These are phyloP conservation scores for Suillus hirtellus DNA, from an alignment of 768 basidiomycete species.

Conservation along the genomic window DNA sequence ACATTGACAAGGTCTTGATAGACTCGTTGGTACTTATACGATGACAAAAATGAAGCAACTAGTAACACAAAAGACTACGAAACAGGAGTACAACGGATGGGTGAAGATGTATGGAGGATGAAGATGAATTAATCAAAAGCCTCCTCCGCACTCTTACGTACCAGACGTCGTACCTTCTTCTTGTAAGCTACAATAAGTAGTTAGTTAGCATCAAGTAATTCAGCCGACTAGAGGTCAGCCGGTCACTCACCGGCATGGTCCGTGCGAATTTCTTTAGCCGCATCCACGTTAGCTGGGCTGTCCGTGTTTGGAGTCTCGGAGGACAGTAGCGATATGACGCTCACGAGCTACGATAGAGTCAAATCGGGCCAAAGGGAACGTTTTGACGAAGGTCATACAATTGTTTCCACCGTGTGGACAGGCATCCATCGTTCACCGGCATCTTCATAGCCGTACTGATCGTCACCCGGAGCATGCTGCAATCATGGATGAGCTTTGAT, in stretches of 20 bases:
- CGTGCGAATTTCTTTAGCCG: slow-evolving; percentile 82
- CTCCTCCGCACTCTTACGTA: slow-evolving; percentile 86
- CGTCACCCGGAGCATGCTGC: slow-evolving; percentile 93
- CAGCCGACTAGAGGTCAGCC: not conserved
- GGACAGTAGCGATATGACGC: slow-evolving; percentile 93
- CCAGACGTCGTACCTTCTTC: slow-evolving; percentile 95
- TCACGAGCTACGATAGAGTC: slow-evolving; percentile 66
- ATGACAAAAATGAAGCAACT: slow-evolving; percentile 8
- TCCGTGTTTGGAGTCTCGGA: slow-evolving; percentile 89
- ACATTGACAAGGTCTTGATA: not conserved
- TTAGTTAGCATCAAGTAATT: slow-evolving; percentile 10
- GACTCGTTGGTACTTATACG: slow-evolving; percentile 2
- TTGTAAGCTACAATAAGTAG: slow-evolving; percentile 63
- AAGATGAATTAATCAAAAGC: slow-evolving; percentile 58
- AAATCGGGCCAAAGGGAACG: slow-evolving; percentile 1
- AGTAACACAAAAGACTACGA: slow-evolving; percentile 14
- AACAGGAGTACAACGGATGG: not conserved
- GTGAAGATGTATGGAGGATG: not conserved
- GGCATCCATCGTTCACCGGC: slow-evolving; percentile 98
- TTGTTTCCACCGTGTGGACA: slow-evolving; percentile 95
- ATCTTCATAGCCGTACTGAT: slow-evolving; percentile 96
- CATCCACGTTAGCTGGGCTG: slow-evolving; percentile 96
- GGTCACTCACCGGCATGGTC: slow-evolving; percentile 53
- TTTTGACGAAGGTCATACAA: slow-evolving; percentile 51
- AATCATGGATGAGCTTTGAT: slow-evolving; percentile 10